A percentile compares a stretch with the other conserved stretches of the same genome.
Evolutionary conservation across 106 monocot species (phyloP).

Genomic region (Allium sativum): DNA sequence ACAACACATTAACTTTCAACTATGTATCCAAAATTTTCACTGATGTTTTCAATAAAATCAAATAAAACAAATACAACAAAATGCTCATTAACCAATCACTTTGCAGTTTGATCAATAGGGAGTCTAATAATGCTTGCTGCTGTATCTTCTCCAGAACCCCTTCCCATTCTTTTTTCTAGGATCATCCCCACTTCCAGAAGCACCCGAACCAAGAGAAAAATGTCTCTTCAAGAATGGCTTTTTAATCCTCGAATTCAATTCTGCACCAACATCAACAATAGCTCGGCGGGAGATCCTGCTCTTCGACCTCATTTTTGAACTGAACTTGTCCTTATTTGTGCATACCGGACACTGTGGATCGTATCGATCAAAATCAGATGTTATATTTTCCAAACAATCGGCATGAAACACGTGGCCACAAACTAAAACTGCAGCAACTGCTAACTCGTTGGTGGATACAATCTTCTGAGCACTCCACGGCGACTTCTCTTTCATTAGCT

Average conservation of each 20-base stretch:
- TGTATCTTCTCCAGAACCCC: constrained; percentile 41
- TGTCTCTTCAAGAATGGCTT: constrained; percentile 40
- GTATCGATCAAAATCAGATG: constrained; percentile 48
- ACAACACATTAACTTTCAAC: background rate
- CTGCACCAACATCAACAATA: constrained; percentile 34
- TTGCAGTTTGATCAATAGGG: background rate
- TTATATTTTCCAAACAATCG: constrained; percentile 79
- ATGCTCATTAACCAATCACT: background rate
- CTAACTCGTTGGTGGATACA: constrained; percentile 32
- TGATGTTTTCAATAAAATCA: background rate
- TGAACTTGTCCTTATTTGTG: constrained; percentile 12
- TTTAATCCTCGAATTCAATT: constrained; percentile 26
- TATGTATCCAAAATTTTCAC: background rate
- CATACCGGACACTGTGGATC: constrained; percentile 82
- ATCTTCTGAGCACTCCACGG: constrained; percentile 49
- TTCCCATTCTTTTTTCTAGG: constrained; percentile 18
- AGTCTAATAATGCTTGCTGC: background rate
- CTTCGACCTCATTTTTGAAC: background rate
- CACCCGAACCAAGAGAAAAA: constrained; percentile 38
- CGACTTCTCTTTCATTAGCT: constrained; percentile 52
- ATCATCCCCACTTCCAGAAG: constrained; percentile 12
- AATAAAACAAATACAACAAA: constrained; percentile 1
- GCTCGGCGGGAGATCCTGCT: constrained; percentile 44
- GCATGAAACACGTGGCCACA: constrained; percentile 87
- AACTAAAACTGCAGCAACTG: constrained; percentile 57